These are phyloP conservation scores for Mycocentrospora acerina DNA, from an alignment of 2,329 filamentous ascomycete genomes.

Conservation along the genomic window DNA sequence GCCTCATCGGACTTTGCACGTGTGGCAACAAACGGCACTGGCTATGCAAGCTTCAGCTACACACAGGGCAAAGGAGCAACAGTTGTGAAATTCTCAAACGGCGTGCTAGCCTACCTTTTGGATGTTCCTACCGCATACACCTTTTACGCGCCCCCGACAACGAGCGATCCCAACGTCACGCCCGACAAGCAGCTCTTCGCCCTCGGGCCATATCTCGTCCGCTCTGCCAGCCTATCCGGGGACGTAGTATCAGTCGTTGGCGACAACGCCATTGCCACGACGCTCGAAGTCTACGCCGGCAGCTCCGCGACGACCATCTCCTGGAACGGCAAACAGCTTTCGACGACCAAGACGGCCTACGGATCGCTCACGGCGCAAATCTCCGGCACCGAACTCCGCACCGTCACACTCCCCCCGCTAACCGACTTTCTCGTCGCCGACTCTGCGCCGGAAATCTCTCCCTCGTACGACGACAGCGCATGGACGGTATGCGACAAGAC, in stretches of 20 bases:
- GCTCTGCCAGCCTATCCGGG: conserved; percentile 44
- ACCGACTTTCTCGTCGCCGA: conserved; percentile 53
- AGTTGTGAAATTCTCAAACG: conserved; percentile 53
- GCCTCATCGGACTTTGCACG: conserved; percentile 38
- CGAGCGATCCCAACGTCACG: conserved; percentile 47
- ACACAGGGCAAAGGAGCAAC: conserved; percentile 51
- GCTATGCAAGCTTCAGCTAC: conserved; percentile 44
- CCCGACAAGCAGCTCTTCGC: conserved; percentile 48
- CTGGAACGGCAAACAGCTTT: conserved; percentile 52
- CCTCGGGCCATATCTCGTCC: conserved; percentile 31
- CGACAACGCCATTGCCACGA: conserved; percentile 45
- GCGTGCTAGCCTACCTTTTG: conserved; percentile 54
- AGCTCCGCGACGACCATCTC: conserved; percentile 32
- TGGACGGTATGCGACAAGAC: conserved; percentile 56
- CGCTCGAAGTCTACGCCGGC: conserved; percentile 42
- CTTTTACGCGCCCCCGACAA: conserved; percentile 57
- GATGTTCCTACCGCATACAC: conserved; percentile 57
- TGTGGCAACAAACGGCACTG: conserved; percentile 16
- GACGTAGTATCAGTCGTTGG: conserved; percentile 53
- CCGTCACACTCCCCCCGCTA: conserved; percentile 49
- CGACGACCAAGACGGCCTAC: conserved; percentile 44
- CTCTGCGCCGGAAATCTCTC: conserved; percentile 51
- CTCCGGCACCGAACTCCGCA: conserved; percentile 42
- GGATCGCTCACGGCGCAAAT: conserved; percentile 48
- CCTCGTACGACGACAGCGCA: conserved; percentile 53